Percentiles rank a stretch among this genome's conserved stretches.
Evolutionary conservation across 1,284 basidiomycete genomes (phyloP).

Genomic region (Cystobasidium sp.): DNA sequence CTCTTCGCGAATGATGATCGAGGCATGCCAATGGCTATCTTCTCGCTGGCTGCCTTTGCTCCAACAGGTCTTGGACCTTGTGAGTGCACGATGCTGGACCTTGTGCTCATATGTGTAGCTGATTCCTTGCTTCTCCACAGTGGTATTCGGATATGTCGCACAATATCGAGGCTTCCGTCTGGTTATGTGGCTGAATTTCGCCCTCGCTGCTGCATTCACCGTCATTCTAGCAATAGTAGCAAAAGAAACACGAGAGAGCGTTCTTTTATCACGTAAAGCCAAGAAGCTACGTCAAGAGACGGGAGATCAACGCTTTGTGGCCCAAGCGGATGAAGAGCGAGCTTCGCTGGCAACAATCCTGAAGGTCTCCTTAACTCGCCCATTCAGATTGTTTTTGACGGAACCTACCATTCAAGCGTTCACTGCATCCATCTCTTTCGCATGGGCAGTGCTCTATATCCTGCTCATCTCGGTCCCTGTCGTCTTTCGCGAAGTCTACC

Average conservation of each 20-base stretch:
- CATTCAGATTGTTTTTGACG: slow-evolving; percentile 50
- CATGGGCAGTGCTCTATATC: slow-evolving; percentile 40
- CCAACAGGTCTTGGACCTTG: slow-evolving; percentile 36
- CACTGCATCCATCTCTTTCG: slow-evolving; percentile 41
- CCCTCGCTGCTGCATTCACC: slow-evolving; percentile 63
- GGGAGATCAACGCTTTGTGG: slow-evolving; percentile 54
- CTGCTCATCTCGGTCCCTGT: slow-evolving; percentile 36
- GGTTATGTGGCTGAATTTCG: slow-evolving; percentile 40
- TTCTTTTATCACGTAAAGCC: slow-evolving; percentile 51
- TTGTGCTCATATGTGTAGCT: background rate
- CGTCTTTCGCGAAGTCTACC: slow-evolving; percentile 29
- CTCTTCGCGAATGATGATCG: slow-evolving; percentile 58
- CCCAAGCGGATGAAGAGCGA: slow-evolving; percentile 55
- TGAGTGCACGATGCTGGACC: background rate
- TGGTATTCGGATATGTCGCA: slow-evolving; percentile 28
- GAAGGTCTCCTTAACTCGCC: slow-evolving; percentile 53
- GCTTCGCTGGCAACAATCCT: slow-evolving; percentile 53
- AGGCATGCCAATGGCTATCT: slow-evolving; percentile 56
- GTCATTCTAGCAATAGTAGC: slow-evolving; percentile 47
- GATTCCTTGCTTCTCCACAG: background rate
- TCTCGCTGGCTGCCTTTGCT: slow-evolving; percentile 42
- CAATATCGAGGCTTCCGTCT: slow-evolving; percentile 26
- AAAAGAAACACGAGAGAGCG: slow-evolving; percentile 50
- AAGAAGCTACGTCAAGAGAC: slow-evolving; percentile 49
- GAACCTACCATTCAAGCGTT: slow-evolving; percentile 51